Evolutionary conservation across 371 early-diverging fungal genomes (phyloP).

Genomic region (Syncephalis plumigaleata): DNA sequence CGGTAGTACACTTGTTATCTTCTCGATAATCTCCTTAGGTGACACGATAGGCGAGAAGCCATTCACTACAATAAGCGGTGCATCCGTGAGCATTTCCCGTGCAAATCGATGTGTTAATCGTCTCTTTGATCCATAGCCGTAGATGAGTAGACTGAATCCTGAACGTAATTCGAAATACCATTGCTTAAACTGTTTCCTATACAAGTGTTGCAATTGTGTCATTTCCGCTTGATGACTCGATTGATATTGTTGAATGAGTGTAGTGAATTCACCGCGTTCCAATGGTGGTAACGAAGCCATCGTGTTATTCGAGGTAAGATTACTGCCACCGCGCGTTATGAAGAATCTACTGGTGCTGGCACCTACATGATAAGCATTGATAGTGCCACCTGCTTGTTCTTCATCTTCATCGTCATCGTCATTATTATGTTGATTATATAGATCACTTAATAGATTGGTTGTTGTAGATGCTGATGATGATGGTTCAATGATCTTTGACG

Average conservation of each 20-base stretch:
- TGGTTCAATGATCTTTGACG: too few species aligned
- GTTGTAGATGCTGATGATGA: too few species aligned
- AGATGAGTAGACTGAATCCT: constrained; percentile 5
- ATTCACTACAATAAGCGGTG: constrained; percentile 59
- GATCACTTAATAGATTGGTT: too few species aligned
- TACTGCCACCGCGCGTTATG: too few species aligned
- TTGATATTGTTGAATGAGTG: not conserved
- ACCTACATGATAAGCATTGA: too few species aligned
- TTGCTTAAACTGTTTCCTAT: constrained; percentile 2
- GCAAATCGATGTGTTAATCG: constrained; percentile 54
- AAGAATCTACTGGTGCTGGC: too few species aligned
- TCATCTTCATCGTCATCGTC: too few species aligned
- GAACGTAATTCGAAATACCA: constrained; percentile 4
- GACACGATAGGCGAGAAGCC: constrained; percentile 68
- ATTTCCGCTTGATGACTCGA: constrained; percentile 3
- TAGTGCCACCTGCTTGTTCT: too few species aligned
- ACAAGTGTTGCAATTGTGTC: not conserved
- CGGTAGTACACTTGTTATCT: constrained; percentile 30
- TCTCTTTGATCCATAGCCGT: constrained; percentile 47
- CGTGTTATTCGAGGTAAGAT: constrained; percentile 3
- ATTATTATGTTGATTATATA: too few species aligned
- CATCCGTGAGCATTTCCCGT: constrained; percentile 23
- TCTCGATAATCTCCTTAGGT: constrained; percentile 46
- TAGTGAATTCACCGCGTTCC: constrained; percentile 1
- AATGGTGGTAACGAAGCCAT: constrained; percentile 1